These are phyloP conservation scores for Pseudognaphalium luteoalbum DNA, from an alignment of 129 eudicot species.

Conservation along the genomic window DNA sequence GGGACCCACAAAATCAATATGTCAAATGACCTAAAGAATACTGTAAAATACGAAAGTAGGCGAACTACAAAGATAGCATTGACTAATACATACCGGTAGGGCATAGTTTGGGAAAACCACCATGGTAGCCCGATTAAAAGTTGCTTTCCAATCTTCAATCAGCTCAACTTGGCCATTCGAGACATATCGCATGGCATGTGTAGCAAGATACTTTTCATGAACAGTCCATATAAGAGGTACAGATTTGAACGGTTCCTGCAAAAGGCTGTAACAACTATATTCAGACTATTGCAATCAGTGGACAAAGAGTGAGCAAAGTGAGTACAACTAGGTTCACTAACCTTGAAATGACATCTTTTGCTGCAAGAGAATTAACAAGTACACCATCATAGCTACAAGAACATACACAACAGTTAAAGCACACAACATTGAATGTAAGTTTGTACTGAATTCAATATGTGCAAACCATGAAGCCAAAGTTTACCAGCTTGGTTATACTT, in stretches of 20 bases:
- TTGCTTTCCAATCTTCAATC: constrained; percentile 59
- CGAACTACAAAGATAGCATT: constrained; percentile 2
- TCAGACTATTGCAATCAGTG: constrained; percentile 13
- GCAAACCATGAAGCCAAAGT: not conserved
- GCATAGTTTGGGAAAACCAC: constrained; percentile 84
- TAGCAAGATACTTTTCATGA: constrained; percentile 66
- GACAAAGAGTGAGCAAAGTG: not conserved
- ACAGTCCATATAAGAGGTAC: constrained; percentile 87
- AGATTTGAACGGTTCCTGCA: constrained; percentile 92
- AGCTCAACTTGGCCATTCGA: constrained; percentile 53
- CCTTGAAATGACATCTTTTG: constrained; percentile 59
- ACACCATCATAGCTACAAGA: constrained; percentile 86
- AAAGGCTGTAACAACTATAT: constrained; percentile 70
- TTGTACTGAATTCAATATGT: not conserved
- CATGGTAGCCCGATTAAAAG: constrained; percentile 66
- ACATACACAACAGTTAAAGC: constrained; percentile 15
- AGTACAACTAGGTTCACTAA: constrained; percentile 29
- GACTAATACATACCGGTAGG: constrained; percentile 59
- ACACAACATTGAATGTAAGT: not conserved
- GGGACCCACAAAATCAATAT: constrained; percentile 19
- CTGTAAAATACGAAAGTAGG: not conserved
- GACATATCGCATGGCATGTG: constrained; percentile 48
- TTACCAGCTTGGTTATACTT: not conserved
- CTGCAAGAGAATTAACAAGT: constrained; percentile 69
- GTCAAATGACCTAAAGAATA: constrained; percentile 14